Conservation (phyloP, 2,329 filamentous ascomycete genomes). For the Fusarium dlaminii region DNA sequence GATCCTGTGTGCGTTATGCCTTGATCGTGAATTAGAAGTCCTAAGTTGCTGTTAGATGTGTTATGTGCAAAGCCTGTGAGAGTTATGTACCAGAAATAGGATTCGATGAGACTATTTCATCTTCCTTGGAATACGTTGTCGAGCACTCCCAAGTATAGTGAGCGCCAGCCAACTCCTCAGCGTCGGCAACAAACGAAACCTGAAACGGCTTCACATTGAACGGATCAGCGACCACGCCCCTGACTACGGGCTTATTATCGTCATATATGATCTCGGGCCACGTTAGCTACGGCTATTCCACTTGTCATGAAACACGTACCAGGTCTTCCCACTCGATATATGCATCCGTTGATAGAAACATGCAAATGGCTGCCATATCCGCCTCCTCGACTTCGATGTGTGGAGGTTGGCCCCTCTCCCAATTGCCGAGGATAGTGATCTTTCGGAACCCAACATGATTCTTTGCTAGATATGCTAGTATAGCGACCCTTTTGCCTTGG, state of each 20-base stretch:
- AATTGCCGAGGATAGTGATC: conserved; percentile 53
- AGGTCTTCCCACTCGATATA: conserved; percentile 66
- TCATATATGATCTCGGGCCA: conserved; percentile 54
- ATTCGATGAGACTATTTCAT: conserved; percentile 47
- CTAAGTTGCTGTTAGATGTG: conserved; percentile 43
- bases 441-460: conserved; percentile 66
- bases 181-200: conserved; percentile 50
- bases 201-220: conserved; percentile 61
- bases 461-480: conserved; percentile 60
- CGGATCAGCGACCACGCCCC: conserved; percentile 65
- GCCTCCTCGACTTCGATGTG: conserved; percentile 50
- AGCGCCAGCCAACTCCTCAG: conserved; percentile 32
- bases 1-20: conserved; percentile 35
- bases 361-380: conserved; percentile 60
- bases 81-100: conserved; percentile 27
- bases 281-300: conserved; percentile 2
- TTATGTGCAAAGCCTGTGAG: neutral
- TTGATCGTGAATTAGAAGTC: conserved; percentile 56
- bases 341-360: conserved; percentile 60
- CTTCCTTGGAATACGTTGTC: conserved; percentile 55
- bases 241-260: conserved; percentile 51
- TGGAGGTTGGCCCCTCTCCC: conserved; percentile 49
- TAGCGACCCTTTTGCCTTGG: conserved; percentile 50
- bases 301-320: conserved; percentile 44
- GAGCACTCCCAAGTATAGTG: conserved; percentile 58